phyloP scores from a whole-genome alignment of 176 grass and related monocot genomes.

The Oryza glumipatula region DNA sequence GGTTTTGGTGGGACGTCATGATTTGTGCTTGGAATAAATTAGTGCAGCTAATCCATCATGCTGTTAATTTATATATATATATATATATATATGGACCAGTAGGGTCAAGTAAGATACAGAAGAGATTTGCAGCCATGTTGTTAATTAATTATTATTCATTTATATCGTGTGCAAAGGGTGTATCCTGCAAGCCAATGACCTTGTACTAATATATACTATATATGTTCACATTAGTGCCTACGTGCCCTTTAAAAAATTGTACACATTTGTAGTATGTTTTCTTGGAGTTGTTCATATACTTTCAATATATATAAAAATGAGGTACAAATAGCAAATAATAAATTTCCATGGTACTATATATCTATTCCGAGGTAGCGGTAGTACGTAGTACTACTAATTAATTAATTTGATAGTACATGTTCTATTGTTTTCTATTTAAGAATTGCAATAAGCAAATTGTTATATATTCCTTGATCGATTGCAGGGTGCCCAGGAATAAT shows the following conservation, averaged over 20 bases:
- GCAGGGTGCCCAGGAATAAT: neutral
- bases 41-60: neutral
- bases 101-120: neutral
- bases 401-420: neutral
- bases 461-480: neutral
- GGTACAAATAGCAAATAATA: no score
- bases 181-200: conserved; percentile 3
- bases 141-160: neutral
- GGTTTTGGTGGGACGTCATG: conserved; percentile 17
- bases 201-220: neutral
- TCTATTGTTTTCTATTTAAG: neutral
- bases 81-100: conserved; percentile 25
- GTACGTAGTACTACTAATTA: neutral
- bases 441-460: neutral
- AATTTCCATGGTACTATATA: no score
- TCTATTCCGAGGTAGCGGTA: neutral
- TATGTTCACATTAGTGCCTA: conserved; percentile 13
- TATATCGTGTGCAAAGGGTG: conserved; percentile 1
- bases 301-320: neutral
- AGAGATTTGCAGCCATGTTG: neutral
- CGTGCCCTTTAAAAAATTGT: neutral
- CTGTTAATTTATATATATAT: neutral
- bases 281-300: neutral
- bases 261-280: neutral
- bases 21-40: neutral